A percentile compares a stretch with the other conserved stretches of the same genome.
Evolutionary conservation across 2,329 filamentous ascomycete genomes (phyloP).

Genomic region (Gnomoniopsis smithogilvyi): DNA sequence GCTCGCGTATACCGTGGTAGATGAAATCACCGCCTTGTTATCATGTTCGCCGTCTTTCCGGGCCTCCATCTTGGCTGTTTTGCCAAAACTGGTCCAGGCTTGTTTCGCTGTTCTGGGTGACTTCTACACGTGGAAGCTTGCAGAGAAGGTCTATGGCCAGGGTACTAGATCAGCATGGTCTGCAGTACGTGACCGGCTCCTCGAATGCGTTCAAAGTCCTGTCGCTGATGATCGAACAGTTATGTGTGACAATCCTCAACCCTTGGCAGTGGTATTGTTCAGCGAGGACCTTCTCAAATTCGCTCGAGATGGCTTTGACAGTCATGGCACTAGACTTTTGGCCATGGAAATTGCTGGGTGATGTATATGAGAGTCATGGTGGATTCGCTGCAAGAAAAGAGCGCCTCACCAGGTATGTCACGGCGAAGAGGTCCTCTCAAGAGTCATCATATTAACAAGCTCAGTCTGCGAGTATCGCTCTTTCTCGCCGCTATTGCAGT

Average conservation of each 20-base stretch:
- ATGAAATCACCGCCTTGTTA: conserved; percentile 53
- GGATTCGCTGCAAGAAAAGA: conserved; percentile 7
- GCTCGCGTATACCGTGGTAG: conserved; percentile 62
- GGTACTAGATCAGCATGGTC: conserved; percentile 63
- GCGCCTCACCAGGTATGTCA: conserved; percentile 20
- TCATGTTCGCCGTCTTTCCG: conserved; percentile 51
- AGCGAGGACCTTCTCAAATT: conserved; percentile 91
- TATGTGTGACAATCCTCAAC: conserved; percentile 68
- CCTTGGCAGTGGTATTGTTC: conserved; percentile 98
- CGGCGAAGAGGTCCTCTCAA: too few species aligned
- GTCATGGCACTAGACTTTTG: conserved; percentile 75
- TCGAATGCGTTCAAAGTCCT: not conserved
- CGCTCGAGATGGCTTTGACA: conserved; percentile 85
- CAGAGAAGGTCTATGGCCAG: conserved; percentile 67
- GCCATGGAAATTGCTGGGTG: conserved; percentile 73
- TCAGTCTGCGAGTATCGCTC: conserved; percentile 61
- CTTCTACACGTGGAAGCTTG: conserved; percentile 84
- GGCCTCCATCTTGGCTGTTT: conserved; percentile 65
- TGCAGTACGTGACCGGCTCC: conserved; percentile 50
- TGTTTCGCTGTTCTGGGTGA: conserved; percentile 75
- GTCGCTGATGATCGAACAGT: conserved; percentile 36
- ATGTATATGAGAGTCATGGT: conserved; percentile 27
- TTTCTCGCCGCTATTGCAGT: conserved; percentile 77
- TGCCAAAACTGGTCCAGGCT: conserved; percentile 75
- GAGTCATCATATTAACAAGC: not conserved